Conservation (phyloP, 2,329 filamentous ascomycete species). For the Cercospora sojina region DNA sequence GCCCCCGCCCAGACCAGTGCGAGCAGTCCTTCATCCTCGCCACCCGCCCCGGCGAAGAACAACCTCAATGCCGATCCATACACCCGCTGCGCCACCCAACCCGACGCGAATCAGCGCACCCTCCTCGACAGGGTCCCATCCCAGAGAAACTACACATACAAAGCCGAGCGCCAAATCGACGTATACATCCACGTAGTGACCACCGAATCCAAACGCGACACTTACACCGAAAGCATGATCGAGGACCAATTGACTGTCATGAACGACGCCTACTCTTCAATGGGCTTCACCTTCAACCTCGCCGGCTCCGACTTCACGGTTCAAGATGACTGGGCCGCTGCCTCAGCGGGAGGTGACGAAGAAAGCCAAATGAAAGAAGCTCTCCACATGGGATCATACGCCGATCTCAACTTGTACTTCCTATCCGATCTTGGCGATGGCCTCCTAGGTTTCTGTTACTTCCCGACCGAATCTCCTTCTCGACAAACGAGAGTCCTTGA, state of each 20-base stretch:
- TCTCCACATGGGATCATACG: slow-evolving; percentile 53
- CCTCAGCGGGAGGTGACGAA: slow-evolving; percentile 43
- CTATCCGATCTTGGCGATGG: slow-evolving; percentile 48
- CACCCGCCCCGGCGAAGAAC: neutral
- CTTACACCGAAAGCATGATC: slow-evolving; percentile 34
- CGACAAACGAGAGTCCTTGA: slow-evolving; percentile 45
- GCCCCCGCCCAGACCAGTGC: neutral
- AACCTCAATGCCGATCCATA: neutral
- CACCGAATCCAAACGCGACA: slow-evolving; percentile 34
- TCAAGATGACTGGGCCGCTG: slow-evolving; percentile 54
- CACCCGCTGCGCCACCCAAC: slow-evolving; percentile 6
- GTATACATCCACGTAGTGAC: slow-evolving; percentile 45
- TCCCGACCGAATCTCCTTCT: slow-evolving; percentile 41
- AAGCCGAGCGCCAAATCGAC: slow-evolving; percentile 13
- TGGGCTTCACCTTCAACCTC: slow-evolving; percentile 45
- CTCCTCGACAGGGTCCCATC: slow-evolving; percentile 6
- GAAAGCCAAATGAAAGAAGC: slow-evolving; percentile 49
- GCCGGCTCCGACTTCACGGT: slow-evolving; percentile 49
- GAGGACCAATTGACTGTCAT: slow-evolving; percentile 15
- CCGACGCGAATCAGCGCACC: neutral
- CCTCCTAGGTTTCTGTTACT: slow-evolving; percentile 28
- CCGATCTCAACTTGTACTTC: slow-evolving; percentile 57
- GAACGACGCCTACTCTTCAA: slow-evolving; percentile 43
- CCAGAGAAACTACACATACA: slow-evolving; percentile 10
- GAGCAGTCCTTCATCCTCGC: neutral